Base-by-base conservation (phyloP, 805 yeast species). In the Suhomyces emberorum region DNA sequence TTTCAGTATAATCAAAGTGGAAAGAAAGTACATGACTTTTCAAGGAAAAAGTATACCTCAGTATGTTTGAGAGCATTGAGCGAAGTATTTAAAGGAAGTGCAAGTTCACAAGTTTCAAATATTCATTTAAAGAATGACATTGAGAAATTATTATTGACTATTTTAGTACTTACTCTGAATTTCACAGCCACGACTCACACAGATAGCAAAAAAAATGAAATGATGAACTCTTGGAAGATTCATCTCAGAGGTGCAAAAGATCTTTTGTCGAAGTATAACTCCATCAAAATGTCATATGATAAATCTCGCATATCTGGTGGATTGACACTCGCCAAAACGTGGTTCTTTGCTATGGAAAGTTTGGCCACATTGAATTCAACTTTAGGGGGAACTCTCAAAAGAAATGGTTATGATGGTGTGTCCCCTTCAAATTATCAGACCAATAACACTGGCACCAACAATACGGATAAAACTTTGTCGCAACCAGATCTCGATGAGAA, bases 261-360 rank as follows among this genome's bases (percentile, higher is more conserved):
- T 35, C 44, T 56, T 37, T 44, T 56, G 6, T 32, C 41, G 23
- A 45, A 46, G 36, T 55, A 52, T 42, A 46, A 44, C 19, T 31
- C 42, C 16, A 25, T 45, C 25, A 37, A 32, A 29, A 24, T 29
- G 22, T 23, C 34, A 3, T 12, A 20, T 15, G 34, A 30, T 25
- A 32, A 24, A 19, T 15, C 33, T 15, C 27, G 29, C 27, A 43
- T 48, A 36, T 39, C 51, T 15, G 47, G 47, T 15, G 59, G 58
- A 10, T 39, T 54, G 11, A 52, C 59, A 4, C 45, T 55, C 3
- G 57, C 60, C 18, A 52, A 51, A 32, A 46, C 49, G 32, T 54
- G 59, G 60, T 55, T 55, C 32, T 54, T 52, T 28, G 59, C 60
- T 25, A 49, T 55, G 17, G 60, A 55, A 30, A 35, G 50, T 4